Percentiles rank a stretch among this genome's conserved stretches.
Conservation (phyloP, 805 yeast species). For the Wilhelminamyces savonicus region DNA sequence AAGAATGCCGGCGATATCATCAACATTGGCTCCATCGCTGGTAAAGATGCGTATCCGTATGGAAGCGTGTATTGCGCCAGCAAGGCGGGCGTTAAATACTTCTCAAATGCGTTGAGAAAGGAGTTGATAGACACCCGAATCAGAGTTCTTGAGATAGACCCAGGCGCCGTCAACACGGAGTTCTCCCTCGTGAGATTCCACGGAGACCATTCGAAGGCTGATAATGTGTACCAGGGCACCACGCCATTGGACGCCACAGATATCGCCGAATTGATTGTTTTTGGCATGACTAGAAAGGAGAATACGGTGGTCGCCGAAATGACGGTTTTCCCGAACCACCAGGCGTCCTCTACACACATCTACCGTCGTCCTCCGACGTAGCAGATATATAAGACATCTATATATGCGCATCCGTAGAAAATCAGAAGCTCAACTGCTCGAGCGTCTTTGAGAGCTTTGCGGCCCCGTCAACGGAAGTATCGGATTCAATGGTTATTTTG, state of each 20-base stretch:
- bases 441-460: conserved; percentile 56
- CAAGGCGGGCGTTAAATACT: conserved; percentile 31
- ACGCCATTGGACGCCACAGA: conserved; percentile 30
- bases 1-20: conserved; percentile 31
- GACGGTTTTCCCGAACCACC: conserved; percentile 32
- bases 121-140: conserved; percentile 30
- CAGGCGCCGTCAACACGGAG: conserved; percentile 37
- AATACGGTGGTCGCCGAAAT: conserved; percentile 35
- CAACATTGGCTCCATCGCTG: conserved; percentile 34
- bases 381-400: no score
- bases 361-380: no score
- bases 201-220: conserved; percentile 26
- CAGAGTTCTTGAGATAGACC: conserved; percentile 34
- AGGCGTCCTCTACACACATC: conserved; percentile 25
- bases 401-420: no score
- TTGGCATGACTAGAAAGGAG: conserved; percentile 25
- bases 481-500: conserved; percentile 50
- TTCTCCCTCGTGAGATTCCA: conserved; percentile 28
- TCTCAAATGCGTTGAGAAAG: conserved; percentile 28
- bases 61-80: conserved; percentile 34
- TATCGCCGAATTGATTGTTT: conserved; percentile 34
- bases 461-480: conserved; percentile 51
- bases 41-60: conserved; percentile 32
- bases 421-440: conserved; percentile 59
- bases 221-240: conserved; percentile 28